Evolutionary conservation across 352 stramenopile species (phyloP).

Genomic region (Phytophthora syringae): DNA sequence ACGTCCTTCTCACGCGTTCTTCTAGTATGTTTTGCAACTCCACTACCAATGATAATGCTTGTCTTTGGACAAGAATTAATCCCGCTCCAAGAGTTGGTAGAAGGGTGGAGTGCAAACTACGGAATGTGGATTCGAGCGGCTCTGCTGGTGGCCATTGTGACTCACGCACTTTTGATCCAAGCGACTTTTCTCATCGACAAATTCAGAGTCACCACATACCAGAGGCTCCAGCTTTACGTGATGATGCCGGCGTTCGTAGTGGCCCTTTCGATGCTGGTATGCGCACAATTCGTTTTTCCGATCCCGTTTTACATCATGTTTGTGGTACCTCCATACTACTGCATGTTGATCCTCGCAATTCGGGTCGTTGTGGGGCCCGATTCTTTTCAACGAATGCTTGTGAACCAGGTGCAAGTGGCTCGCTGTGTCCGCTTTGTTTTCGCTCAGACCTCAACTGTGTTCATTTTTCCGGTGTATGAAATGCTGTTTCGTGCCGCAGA

Average conservation of each 20-base stretch:
- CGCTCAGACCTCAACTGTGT: constrained; percentile 5
- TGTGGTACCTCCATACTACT: background rate
- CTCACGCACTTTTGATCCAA: constrained; percentile 2
- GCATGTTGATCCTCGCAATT: constrained; percentile 10
- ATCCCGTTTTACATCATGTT: constrained; percentile 11
- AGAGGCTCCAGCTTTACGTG: constrained; percentile 1
- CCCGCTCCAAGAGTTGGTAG: constrained; percentile 5
- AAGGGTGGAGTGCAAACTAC: constrained; percentile 19
- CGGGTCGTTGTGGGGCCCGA: constrained; percentile 1
- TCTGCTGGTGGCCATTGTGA: constrained; percentile 5
- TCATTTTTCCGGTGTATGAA: constrained; percentile 24
- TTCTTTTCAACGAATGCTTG: constrained; percentile 9
- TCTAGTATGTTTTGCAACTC: constrained; percentile 7
- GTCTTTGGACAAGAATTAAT: constrained; percentile 6
- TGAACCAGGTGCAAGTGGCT: background rate
- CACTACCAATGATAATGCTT: constrained; percentile 8
- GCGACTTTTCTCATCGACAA: constrained; percentile 9
- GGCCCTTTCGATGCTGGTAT: background rate
- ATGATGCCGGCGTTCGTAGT: background rate
- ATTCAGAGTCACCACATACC: background rate
- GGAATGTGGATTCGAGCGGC: constrained; percentile 17
- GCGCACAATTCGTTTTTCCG: constrained; percentile 1
- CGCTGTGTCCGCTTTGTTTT: constrained; percentile 14
- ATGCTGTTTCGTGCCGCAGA: constrained; percentile 2
- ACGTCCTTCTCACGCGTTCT: constrained; percentile 6